Conservation (phyloP, 2,329 filamentous ascomycete genomes). For the Xylaria sp. region DNA sequence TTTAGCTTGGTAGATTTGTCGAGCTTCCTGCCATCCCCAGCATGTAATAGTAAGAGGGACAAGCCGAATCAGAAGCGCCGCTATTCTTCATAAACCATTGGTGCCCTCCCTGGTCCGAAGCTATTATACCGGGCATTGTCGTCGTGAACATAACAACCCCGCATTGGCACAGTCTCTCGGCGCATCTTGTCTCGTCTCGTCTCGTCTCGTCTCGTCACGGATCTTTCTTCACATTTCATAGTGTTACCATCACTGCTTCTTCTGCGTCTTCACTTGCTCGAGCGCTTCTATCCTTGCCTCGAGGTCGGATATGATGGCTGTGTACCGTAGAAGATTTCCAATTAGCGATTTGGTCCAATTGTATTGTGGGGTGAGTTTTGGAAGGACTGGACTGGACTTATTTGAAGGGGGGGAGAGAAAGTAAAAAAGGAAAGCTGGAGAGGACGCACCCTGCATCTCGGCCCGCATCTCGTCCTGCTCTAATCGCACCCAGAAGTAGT, state of each 20-base stretch:
- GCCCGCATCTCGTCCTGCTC: conserved; percentile 75
- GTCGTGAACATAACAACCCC: not conserved
- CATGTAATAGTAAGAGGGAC: not conserved
- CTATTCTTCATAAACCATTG: not conserved
- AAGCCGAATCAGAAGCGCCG: not conserved
- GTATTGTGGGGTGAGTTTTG: not conserved
- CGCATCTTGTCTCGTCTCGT: not conserved
- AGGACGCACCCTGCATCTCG: conserved; percentile 64
- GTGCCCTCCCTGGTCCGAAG: not conserved
- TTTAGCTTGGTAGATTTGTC: not conserved
- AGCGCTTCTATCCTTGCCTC: conserved; percentile 46
- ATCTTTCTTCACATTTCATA: not conserved
- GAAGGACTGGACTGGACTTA: not conserved
- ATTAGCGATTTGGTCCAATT: conserved; percentile 7
- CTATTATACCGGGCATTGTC: not conserved
- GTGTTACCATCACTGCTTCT: conserved; percentile 24
- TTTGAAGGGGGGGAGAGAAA: not conserved
- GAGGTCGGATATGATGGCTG: conserved; percentile 46
- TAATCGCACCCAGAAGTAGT: conserved; percentile 78
- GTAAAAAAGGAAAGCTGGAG: not conserved
- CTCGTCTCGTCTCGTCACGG: too few species aligned
- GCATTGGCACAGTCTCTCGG: not conserved
- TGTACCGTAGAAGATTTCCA: not conserved
- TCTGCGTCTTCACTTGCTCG: conserved; percentile 39
- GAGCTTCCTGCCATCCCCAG: not conserved